Evolutionary conservation across 2,329 filamentous ascomycete species (phyloP).

Genomic region (Taxawa tesnikishii): DNA sequence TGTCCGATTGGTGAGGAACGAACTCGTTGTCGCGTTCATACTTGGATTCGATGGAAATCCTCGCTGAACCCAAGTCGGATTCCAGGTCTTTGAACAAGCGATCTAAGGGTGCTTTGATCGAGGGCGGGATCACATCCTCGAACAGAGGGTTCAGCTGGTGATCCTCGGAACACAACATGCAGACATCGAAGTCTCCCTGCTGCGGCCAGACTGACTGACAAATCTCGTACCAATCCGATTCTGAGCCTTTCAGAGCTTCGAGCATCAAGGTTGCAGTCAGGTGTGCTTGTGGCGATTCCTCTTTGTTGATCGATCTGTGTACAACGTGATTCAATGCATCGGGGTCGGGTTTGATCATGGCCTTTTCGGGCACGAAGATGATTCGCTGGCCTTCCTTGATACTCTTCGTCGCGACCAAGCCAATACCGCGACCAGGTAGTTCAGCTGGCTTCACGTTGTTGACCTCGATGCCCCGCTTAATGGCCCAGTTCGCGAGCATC

Average conservation of each 20-base stretch:
- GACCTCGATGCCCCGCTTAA: conserved; percentile 50
- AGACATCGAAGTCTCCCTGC: conserved; percentile 43
- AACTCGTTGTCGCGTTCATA: no score
- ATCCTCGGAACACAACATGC: conserved; percentile 33
- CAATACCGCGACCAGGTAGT: conserved; percentile 63
- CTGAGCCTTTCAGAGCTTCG: not conserved
- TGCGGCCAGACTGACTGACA: conserved; percentile 62
- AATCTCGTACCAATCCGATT: conserved; percentile 16
- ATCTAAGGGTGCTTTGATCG: conserved; percentile 18
- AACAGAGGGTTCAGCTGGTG: conserved; percentile 33
- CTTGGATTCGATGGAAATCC: conserved; percentile 23
- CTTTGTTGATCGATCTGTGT: conserved; percentile 7
- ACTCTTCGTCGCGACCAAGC: conserved; percentile 57
- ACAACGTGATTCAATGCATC: conserved; percentile 33
- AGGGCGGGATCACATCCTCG: conserved; percentile 25
- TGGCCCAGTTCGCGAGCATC: conserved; percentile 57
- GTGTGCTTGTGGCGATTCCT: conserved; percentile 45
- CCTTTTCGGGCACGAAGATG: conserved; percentile 50
- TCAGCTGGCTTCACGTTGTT: conserved; percentile 53
- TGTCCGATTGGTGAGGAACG: no score
- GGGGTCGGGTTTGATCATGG: conserved; percentile 53
- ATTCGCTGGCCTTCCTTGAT: conserved; percentile 51
- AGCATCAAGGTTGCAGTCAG: conserved; percentile 39
- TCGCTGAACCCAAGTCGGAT: not conserved
- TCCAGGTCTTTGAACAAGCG: conserved; percentile 18